These are phyloP conservation scores for Entelexis paramagnoliae DNA, from an alignment of 1,139 yeast genomes.

Conservation along the genomic window DNA sequence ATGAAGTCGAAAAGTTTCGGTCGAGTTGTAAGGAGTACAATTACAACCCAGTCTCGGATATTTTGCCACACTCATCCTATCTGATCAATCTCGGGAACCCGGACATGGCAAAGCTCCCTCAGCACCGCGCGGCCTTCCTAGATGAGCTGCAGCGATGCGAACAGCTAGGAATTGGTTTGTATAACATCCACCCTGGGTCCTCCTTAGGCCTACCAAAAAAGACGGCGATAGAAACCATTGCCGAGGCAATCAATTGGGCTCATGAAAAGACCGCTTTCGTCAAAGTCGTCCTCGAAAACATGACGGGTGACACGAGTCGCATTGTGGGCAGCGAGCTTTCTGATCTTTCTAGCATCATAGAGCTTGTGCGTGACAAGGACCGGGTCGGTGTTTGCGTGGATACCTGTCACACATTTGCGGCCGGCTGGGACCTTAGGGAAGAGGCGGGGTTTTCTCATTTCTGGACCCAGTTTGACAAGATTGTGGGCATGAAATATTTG, in stretches of 20 bases:
- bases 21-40: slow-evolving; percentile 49
- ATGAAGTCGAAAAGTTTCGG: slow-evolving; percentile 59
- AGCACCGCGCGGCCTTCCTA: slow-evolving; percentile 66
- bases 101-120: slow-evolving; percentile 63
- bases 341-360: slow-evolving; percentile 68
- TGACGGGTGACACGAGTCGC: slow-evolving; percentile 90
- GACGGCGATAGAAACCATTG: slow-evolving; percentile 56
- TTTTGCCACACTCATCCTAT: slow-evolving; percentile 91
- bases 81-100: slow-evolving; percentile 89
- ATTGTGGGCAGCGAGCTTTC: slow-evolving; percentile 73
- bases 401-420: slow-evolving; percentile 92
- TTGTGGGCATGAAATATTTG: slow-evolving; percentile 64
- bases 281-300: slow-evolving; percentile 82
- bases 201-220: slow-evolving; percentile 55
- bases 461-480: slow-evolving; percentile 62
- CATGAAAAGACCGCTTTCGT: slow-evolving; percentile 64
- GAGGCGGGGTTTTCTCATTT: slow-evolving; percentile 49
- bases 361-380: slow-evolving; percentile 59
- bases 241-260: slow-evolving; percentile 69
- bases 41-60: slow-evolving; percentile 58
- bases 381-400: slow-evolving; percentile 92
- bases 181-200: slow-evolving; percentile 94
- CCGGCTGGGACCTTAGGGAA: slow-evolving; percentile 79
- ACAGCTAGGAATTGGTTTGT: slow-evolving; percentile 66
- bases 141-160: slow-evolving; percentile 89